Evolutionary conservation across 2,329 filamentous ascomycete species (phyloP).

Genomic region (Colletotrichum sp.): DNA sequence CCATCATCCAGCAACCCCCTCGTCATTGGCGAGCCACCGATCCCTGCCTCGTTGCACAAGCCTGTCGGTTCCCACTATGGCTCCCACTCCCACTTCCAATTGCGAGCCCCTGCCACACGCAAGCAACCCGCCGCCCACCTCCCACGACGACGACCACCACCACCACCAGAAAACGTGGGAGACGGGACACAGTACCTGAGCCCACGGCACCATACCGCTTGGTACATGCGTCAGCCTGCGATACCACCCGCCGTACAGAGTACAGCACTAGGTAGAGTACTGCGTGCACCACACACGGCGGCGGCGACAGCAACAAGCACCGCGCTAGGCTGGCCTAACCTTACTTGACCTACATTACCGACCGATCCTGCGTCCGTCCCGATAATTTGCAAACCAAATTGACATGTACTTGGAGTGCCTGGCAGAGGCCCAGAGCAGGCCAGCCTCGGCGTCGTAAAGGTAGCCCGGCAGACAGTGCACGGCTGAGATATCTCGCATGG

Average conservation of each 20-base stretch:
- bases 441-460: not conserved
- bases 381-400: not conserved
- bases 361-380: constrained; percentile 13
- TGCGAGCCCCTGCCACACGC: not conserved
- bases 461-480: not conserved
- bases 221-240: not conserved
- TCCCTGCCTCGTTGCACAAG: constrained; percentile 18
- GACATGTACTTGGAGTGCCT: not conserved
- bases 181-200: not conserved
- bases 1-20: not conserved
- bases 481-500: not conserved
- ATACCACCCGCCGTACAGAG: not conserved
- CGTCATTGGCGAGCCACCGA: not conserved
- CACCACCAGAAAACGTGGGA: constrained; percentile 5
- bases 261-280: not conserved
- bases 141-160: not conserved
- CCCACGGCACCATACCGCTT: not conserved
- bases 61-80: constrained; percentile 21
- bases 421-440: not conserved
- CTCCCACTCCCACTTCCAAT: constrained; percentile 5
- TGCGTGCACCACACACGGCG: not conserved
- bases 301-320: not conserved
- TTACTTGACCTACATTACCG: constrained; percentile 11
- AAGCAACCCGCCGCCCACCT: not conserved
- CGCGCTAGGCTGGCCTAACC: constrained; percentile 4